Evolutionary conservation across 1,284 basidiomycete species (phyloP), one percentile per base, ranked within the genome.

Genomic region (Spongispora temasekensis): DNA sequence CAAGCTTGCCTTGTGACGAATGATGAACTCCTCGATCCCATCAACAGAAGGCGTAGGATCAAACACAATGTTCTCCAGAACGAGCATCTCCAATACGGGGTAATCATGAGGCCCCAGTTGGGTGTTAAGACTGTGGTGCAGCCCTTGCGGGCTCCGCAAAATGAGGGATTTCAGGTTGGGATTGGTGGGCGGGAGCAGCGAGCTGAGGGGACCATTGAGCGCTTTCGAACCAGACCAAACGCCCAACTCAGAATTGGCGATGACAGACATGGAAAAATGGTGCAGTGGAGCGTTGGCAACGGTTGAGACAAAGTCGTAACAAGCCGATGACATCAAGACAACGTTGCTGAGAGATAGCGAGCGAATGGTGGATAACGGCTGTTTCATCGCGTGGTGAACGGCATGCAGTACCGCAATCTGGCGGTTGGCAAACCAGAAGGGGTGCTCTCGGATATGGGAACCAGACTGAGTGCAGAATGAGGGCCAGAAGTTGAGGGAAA

Each of bases 141-240:
- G 60, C 2, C 74, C 74, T 21, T 62, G 64, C 21, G 71, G 74
- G 28, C 71, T 74, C 3, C 64, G 65, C 5, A 69, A 32, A 55
- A 62, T 57, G 1, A 71, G 71, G 0, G 70, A 68, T 37, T 61
- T 73, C 32, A 71, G 17, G 23, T 59, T 66, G 53, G n/a, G 0
- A 2, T 69, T 74, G 2, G 71, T 52, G 4, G 55, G 7, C 4
- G 71, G 71, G 13, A 72, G 65, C 0, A 75, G 30, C 30, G 71
- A 61, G 52, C 60, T 64, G 40, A 76, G 59, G 1, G 74, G 61
- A 2, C 70, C 65, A 4, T 72, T 72, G 27, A 66, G 55, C 2
- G 67, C 58, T 53, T 76, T 72, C 1, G 71, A 75, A 4, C 71
- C 74, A 1, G 74, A 72, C 74, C 73, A 72, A 30, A 32, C 48